Evolutionary conservation across 306 rosid genomes (phyloP), one percentile per base, ranked within the genome.

Genomic region (Medicago truncatula): DNA sequence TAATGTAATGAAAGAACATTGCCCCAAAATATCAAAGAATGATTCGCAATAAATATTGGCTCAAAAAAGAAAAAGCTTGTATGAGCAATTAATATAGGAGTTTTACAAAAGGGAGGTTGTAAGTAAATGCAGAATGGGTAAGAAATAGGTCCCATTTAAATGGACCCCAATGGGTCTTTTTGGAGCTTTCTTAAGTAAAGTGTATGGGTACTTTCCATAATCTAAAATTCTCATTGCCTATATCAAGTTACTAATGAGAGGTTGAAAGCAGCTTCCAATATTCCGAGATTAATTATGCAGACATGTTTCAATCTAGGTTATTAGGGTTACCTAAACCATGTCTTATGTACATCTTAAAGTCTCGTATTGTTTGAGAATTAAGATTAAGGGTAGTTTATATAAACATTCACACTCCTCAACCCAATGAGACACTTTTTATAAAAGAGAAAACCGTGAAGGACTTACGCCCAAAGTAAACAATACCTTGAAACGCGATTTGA

Each of bases 221-320:
- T 76, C 60, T 44, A 77, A 61, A 61, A 39, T 72, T 82, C 31
- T 38, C 46, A 66, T 7, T 72, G 82, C 49, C 85, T 76, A 77
- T 71, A 72, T 77, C 82, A 82, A 82, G 82, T 77, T 77, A 43
- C 61, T 25, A 77, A 13, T 10, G 72, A 77, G 72, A 82, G 85
- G 82, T 66, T 28, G 72, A 77, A 77, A 82, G 79, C 79, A 25
- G 73, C 79, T 47, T 77, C 72, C 82, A 82, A 72, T 72, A 59
- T 58, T 52, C 7, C 4, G 5, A 52, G 67, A 67, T 70, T 54
- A 76, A 75, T 75, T 59, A 75, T 69, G 77, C 73, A 53, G 62
- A 52, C 73, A 39, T 75, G 73, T 60, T 75, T 69, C 1, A 10
- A 5, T 44, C 50, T 44, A 11, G 50, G n/a, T 11, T 43, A 3